These are phyloP conservation scores for Salvia rosmarinus DNA, from an alignment of 257 asterid species.

Conservation along the genomic window DNA sequence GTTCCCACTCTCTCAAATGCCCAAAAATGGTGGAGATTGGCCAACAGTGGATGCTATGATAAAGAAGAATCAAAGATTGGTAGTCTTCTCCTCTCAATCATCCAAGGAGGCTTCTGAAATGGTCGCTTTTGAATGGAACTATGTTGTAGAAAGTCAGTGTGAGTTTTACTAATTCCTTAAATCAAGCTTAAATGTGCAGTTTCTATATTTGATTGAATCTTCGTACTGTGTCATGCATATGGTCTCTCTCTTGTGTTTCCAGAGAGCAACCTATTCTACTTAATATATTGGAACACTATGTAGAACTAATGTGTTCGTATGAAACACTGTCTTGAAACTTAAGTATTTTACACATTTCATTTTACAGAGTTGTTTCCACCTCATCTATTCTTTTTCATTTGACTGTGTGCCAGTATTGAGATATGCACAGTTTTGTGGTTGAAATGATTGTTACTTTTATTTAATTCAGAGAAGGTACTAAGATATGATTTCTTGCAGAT, in stretches of 20 bases:
- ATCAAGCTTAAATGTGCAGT: not conserved
- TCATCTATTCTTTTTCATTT: not conserved
- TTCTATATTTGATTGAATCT: conserved; percentile 13
- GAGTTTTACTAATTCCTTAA: conserved; percentile 37
- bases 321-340: too few relatives aligned
- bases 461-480: not conserved
- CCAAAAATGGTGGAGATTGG: conserved; percentile 79
- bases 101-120: conserved; percentile 75
- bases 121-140: conserved; percentile 85
- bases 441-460: conserved; percentile 44
- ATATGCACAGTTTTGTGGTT: conserved; percentile 49
- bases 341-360: not conserved
- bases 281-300: not conserved
- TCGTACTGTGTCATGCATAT: not conserved
- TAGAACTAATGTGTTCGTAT: not conserved
- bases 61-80: conserved; percentile 65
- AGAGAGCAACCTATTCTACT: not conserved
- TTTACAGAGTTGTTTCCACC: conserved; percentile 2
- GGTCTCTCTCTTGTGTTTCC: not conserved
- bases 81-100: conserved; percentile 70
- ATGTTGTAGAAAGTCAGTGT: conserved; percentile 90
- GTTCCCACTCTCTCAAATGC: conserved; percentile 81
- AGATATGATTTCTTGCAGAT: conserved; percentile 52
- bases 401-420: not conserved
- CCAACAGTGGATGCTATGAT: conserved; percentile 88